Base-by-base conservation (phyloP, 2,329 filamentous ascomycete genomes). In the Sordariomycetes sp. region DNA sequence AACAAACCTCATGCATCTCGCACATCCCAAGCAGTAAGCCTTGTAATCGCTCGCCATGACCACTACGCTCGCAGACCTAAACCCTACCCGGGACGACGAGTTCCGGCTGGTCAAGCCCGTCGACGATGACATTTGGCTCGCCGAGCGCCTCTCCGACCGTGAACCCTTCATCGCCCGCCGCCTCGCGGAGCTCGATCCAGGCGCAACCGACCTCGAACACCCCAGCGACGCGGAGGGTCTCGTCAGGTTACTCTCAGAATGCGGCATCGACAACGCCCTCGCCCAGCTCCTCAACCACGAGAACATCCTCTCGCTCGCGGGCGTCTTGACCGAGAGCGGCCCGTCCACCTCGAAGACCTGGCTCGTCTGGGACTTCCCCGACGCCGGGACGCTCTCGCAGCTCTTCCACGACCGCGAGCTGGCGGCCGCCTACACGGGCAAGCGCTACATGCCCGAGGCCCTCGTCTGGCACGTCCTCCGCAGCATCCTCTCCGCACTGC, bases 381-480 rank as follows among this genome's bases (percentile, higher is more conserved):
- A 80, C 60, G 78, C 74, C 4, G 78, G 78, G 37, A 77, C 71
- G 48, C 71, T 83, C 40, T 69, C 70, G 25, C 70, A 70, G 34
- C 62, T 81, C 12, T 68, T 79, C 24, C 64, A 52, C 3, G 62
- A 63, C 40, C 61, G 60, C 6, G 55, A 64, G 2, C 53, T 68
- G 2, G 64, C 67, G 18, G 61, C 68, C 28, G 62, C 60, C 4
- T 60, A 63, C 18, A 48, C 62, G 40, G 60, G 58, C 2, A 48
- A 58, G 4, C 66, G 64, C 14, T 78, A 77, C 61, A 64, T 80
- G 14, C 79, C 79, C 0, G 80, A 83, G 62, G 71, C 72, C 2
- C 68, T 83, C 14, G 79, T 79, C 61, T 83, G 80, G 80, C 79
- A 83, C 63, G 79, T 83, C 10, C 69, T 78, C 14, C 65, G 70